Evolutionary conservation across 768 basidiomycete species (phyloP).

Genomic region (Roridomyces roridus): DNA sequence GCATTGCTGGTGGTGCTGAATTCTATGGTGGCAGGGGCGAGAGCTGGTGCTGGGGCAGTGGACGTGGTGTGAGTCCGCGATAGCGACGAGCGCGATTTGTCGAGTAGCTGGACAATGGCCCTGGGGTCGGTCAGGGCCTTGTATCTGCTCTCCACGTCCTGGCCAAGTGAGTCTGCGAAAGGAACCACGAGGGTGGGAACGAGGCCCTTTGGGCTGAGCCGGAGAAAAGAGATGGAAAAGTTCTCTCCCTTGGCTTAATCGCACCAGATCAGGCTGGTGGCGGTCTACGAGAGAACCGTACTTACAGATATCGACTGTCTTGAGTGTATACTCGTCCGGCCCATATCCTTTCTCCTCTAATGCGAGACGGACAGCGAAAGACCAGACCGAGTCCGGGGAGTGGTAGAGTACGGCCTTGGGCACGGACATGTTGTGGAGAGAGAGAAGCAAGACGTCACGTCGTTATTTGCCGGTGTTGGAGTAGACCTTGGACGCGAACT

Average conservation of each 20-base stretch:
- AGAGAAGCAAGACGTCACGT: slow-evolving; percentile 9
- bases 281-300: neutral
- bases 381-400: slow-evolving; percentile 66
- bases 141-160: slow-evolving; percentile 79
- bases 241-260: slow-evolving; percentile 77
- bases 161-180: slow-evolving; percentile 69
- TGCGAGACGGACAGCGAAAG: slow-evolving; percentile 62
- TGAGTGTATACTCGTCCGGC: slow-evolving; percentile 74
- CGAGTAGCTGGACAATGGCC: slow-evolving; percentile 79
- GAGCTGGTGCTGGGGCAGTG: slow-evolving; percentile 71
- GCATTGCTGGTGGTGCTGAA: slow-evolving; percentile 58
- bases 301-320: slow-evolving; percentile 72
- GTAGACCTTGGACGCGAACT: neutral
- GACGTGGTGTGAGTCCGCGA: slow-evolving; percentile 77
- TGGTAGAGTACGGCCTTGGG: slow-evolving; percentile 88
- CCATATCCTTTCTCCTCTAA: slow-evolving; percentile 88
- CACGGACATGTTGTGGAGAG: slow-evolving; percentile 39
- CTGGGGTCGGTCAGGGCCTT: slow-evolving; percentile 80
- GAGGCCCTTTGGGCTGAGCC: slow-evolving; percentile 81
- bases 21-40: slow-evolving; percentile 85
- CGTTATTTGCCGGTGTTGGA: neutral
- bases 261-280: neutral
- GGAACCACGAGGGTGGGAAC: slow-evolving; percentile 90
- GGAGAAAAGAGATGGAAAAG: slow-evolving; percentile 74
- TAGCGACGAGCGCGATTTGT: slow-evolving; percentile 75